Evolutionary conservation across 768 basidiomycete species (phyloP).

Genomic region (Scleroderma bovista): DNA sequence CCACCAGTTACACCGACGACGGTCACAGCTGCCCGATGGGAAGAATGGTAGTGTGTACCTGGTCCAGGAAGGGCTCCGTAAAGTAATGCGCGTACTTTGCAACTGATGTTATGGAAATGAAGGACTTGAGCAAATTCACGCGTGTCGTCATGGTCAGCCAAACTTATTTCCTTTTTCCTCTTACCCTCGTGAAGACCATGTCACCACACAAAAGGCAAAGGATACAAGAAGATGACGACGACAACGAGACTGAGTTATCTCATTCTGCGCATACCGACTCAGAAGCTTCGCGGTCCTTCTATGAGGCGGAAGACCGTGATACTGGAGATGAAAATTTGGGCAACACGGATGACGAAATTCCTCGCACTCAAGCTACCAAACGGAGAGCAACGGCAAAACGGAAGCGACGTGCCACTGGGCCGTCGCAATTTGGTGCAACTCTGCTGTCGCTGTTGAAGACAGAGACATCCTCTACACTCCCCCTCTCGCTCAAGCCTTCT

Average conservation of each 20-base stretch:
- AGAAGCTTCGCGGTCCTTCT: slow-evolving; percentile 7
- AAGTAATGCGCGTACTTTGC: too few species aligned
- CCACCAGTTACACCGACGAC: too few species aligned
- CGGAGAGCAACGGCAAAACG: slow-evolving; percentile 79
- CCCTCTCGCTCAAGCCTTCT: slow-evolving; percentile 77
- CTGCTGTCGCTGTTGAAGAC: slow-evolving; percentile 70
- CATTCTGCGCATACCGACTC: background rate
- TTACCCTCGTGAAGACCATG: too few species aligned
- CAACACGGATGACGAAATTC: slow-evolving; percentile 65
- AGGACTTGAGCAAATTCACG: too few species aligned
- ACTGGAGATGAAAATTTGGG: slow-evolving; percentile 24
- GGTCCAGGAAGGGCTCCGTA: too few species aligned
- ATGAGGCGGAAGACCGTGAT: slow-evolving; percentile 7
- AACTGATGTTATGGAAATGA: too few species aligned
- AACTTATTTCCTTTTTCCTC: background rate
- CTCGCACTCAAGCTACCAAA: slow-evolving; percentile 48
- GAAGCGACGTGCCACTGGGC: slow-evolving; percentile 74
- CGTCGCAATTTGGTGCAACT: slow-evolving; percentile 68
- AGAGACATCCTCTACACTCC: slow-evolving; percentile 60
- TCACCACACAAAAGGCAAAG: slow-evolving; percentile 49
- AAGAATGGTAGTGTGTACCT: too few species aligned
- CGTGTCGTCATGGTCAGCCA: background rate
- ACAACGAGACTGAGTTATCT: slow-evolving; percentile 4
- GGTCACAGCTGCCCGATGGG: too few species aligned
- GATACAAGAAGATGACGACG: slow-evolving; percentile 25